Evolutionary conservation across 2,329 filamentous ascomycete genomes (phyloP).

Genomic region (Nemania sp.): DNA sequence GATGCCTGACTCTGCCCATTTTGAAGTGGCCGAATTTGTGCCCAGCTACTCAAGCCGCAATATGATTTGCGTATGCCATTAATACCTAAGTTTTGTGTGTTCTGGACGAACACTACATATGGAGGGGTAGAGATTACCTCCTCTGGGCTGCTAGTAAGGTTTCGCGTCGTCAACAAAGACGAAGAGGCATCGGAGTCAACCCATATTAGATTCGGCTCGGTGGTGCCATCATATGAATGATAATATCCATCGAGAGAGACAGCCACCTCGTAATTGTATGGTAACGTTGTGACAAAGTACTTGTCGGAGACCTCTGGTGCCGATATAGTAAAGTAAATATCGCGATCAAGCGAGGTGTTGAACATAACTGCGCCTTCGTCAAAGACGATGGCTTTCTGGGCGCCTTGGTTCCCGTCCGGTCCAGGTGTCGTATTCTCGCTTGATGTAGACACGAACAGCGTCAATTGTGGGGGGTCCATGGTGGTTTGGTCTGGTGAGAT

Average conservation of each 20-base stretch:
- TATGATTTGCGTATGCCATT: slow-evolving; percentile 81
- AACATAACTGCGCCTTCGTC: slow-evolving; percentile 77
- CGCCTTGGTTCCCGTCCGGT: slow-evolving; percentile 61
- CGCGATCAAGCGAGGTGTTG: slow-evolving; percentile 69
- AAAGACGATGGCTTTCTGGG: slow-evolving; percentile 65
- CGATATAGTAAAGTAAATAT: slow-evolving; percentile 81
- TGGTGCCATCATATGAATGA: slow-evolving; percentile 70
- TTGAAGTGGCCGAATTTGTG: slow-evolving; percentile 71
- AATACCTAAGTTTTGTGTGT: slow-evolving; percentile 68
- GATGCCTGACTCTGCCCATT: slow-evolving; percentile 62
- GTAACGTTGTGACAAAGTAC: slow-evolving; percentile 65
- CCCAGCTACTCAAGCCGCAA: slow-evolving; percentile 79
- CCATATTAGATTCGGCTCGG: slow-evolving; percentile 73
- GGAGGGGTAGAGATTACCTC: slow-evolving; percentile 68
- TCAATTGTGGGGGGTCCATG: slow-evolving; percentile 75
- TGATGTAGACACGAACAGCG: slow-evolving; percentile 79
- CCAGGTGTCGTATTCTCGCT: slow-evolving; percentile 74
- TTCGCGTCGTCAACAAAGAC: slow-evolving; percentile 81
- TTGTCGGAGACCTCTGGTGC: slow-evolving; percentile 73
- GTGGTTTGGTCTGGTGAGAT: slow-evolving; percentile 60
- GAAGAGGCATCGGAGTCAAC: slow-evolving; percentile 87
- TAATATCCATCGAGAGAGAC: slow-evolving; percentile 84
- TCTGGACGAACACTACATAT: slow-evolving; percentile 83
- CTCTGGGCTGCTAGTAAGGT: slow-evolving; percentile 70
- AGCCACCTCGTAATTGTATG: slow-evolving; percentile 84